Evolutionary conservation across 305 asterid genomes (phyloP).

Genomic region (Vinca major): DNA sequence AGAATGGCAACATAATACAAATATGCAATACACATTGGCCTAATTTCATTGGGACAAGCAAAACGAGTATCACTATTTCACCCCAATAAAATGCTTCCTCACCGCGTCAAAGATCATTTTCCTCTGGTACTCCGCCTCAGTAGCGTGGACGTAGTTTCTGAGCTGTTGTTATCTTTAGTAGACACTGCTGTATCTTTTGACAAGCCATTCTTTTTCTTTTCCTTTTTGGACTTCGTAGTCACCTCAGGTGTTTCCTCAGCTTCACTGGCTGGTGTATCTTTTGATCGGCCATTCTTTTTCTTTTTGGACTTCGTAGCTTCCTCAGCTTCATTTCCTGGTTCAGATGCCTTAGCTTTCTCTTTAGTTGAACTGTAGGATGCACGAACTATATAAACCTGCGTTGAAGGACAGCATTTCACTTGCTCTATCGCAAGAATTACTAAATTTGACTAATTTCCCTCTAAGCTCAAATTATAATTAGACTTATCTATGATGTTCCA

Average conservation of each 20-base stretch:
- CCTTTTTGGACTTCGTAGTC: conserved; percentile 8
- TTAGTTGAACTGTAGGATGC: conserved; percentile 28
- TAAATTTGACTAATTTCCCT: background rate
- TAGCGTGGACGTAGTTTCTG: conserved; percentile 14
- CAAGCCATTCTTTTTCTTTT: conserved; percentile 12
- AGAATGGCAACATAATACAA: background rate
- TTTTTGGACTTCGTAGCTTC: conserved; percentile 14
- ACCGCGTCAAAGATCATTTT: conserved; percentile 18
- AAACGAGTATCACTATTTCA: background rate
- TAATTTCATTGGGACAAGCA: background rate
- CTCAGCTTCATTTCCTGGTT: conserved; percentile 24
- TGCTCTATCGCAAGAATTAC: background rate
- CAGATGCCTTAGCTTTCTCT: conserved; percentile 6
- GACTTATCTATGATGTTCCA: background rate
- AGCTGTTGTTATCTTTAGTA: conserved; percentile 20
- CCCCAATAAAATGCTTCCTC: background rate
- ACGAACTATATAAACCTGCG: conserved; percentile 63
- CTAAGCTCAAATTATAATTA: background rate
- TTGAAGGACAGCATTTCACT: background rate
- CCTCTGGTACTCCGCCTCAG: conserved; percentile 44
- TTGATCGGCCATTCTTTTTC: conserved; percentile 12
- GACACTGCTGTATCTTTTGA: conserved; percentile 9
- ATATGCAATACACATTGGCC: background rate
- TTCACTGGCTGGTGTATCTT: conserved; percentile 29
- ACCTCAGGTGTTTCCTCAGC: conserved; percentile 23